Percentiles rank a stretch among this genome's conserved stretches.
phyloP scores from a whole-genome alignment of 2,329 filamentous ascomycete species.

The Ophiostoma piceae region DNA sequence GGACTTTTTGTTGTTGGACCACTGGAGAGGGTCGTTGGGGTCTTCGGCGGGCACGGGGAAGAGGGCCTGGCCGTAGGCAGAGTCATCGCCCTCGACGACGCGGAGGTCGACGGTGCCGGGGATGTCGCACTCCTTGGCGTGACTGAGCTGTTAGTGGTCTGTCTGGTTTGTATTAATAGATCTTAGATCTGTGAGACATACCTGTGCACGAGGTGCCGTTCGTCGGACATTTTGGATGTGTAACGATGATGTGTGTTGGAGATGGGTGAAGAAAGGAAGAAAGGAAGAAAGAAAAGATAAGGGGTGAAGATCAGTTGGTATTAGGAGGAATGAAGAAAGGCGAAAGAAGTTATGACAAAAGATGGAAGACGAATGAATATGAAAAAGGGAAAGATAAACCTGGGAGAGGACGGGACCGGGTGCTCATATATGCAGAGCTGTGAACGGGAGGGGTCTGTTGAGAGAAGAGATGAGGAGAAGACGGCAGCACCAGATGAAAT shows the following conservation, averaged over 20 bases:
- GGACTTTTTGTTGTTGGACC: constrained; percentile 51
- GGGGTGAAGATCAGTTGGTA: background rate
- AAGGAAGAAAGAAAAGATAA: background rate
- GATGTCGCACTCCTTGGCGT: constrained; percentile 31
- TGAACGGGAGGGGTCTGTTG: background rate
- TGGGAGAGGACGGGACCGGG: background rate
- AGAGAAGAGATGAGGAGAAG: background rate
- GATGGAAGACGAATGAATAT: background rate
- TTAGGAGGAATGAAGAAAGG: background rate
- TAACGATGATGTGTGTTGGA: background rate
- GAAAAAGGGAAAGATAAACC: background rate
- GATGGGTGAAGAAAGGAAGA: background rate
- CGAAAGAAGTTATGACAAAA: background rate
- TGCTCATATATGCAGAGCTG: constrained; percentile 5
- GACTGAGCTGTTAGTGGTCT: constrained; percentile 24
- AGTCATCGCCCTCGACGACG: constrained; percentile 52
- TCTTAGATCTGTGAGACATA: background rate
- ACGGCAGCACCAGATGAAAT: background rate
- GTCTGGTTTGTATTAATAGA: background rate
- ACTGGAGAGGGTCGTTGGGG: constrained; percentile 57
- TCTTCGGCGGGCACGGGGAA: constrained; percentile 57
- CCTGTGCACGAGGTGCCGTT: constrained; percentile 6
- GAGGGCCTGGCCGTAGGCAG: constrained; percentile 54
- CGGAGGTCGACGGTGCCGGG: constrained; percentile 31
- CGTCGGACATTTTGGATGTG: background rate